Base-by-base conservation (phyloP, 306 rosid species). In the Boehmeria nivea region DNA sequence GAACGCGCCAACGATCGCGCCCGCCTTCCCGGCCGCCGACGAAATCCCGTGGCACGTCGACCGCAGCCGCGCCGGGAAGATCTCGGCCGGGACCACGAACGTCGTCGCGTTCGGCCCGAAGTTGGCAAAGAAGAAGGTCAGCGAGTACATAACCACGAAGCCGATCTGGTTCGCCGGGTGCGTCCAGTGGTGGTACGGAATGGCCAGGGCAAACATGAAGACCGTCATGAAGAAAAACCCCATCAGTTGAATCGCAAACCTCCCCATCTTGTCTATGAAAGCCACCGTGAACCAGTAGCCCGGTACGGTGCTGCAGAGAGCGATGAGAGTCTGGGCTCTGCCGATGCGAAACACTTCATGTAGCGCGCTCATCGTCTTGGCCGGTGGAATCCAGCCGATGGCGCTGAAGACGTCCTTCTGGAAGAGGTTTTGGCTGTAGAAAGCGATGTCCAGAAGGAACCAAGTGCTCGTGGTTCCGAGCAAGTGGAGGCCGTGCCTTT, bases 251-350 rank as follows among this genome's bases (percentile, higher is more conserved):
- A 89, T 89, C 9, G 76, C 37, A 24, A 83, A 83, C 27, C 97
- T 65, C 28, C 97, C 97, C 0, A 86, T 73, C 51, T 14, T 68
- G 36, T 86, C 97, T 6, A 86, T 89, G 14, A 89, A 43, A 3
- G 76, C 83, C 49, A 89, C 97, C 0, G 97, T 89, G 68, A 89
- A 83, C 95, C 97, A 86, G 54, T 89, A 89, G 1, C 97, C 95
- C 0, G 97, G 97, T 3, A 83, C 95, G 1, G 83, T 89, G 60
- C 94, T 86, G 77, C 95, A 86, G 0, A 89, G 82, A 3, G 97
- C 97, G 18, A 89, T 89, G 0, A 89, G 82, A 1, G 95, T 89
- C 58, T 86, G 95, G 19, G 95, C 97, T 64, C 87, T 77, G 3
- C 78, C 87, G 59, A 89, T 89, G 42, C 28, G 73, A 69, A 9